Percentiles rank a stretch among this genome's conserved stretches.
phyloP scores from a whole-genome alignment of 2,329 filamentous ascomycete genomes.

The Pyricularia pennisetigena region DNA sequence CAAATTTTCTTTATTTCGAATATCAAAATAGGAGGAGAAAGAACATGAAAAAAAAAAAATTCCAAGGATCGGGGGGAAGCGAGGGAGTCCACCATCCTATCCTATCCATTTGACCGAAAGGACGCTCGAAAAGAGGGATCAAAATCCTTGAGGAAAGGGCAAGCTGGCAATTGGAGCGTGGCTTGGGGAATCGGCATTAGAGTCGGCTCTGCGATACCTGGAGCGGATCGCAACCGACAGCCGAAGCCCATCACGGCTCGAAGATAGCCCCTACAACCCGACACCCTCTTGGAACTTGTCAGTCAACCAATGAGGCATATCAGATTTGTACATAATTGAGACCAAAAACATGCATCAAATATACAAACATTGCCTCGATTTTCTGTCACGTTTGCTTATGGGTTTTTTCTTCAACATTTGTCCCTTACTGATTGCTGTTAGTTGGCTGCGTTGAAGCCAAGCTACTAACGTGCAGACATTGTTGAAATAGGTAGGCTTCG shows the following conservation, averaged over 20 bases:
- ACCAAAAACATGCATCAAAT: neutral
- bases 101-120: neutral
- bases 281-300: neutral
- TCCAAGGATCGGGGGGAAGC: neutral
- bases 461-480: too few species aligned
- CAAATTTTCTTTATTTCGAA: slow-evolving; percentile 1
- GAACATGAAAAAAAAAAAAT: slow-evolving; percentile 6
- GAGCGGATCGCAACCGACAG: neutral
- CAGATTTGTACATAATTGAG: neutral
- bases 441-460: too few species aligned
- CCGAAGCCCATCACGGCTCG: neutral
- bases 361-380: neutral
- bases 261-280: neutral
- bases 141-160: neutral
- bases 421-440: too few species aligned
- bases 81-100: neutral
- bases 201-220: neutral
- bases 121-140: neutral
- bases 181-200: neutral
- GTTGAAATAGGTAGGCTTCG: neutral
- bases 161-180: neutral
- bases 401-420: too few species aligned
- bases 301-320: neutral
- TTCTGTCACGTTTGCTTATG: neutral
- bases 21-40: slow-evolving; percentile 1